These are phyloP conservation scores for Raffaelea ambrosiae DNA, from an alignment of 2,329 filamentous ascomycete genomes.

Conservation along the genomic window DNA sequence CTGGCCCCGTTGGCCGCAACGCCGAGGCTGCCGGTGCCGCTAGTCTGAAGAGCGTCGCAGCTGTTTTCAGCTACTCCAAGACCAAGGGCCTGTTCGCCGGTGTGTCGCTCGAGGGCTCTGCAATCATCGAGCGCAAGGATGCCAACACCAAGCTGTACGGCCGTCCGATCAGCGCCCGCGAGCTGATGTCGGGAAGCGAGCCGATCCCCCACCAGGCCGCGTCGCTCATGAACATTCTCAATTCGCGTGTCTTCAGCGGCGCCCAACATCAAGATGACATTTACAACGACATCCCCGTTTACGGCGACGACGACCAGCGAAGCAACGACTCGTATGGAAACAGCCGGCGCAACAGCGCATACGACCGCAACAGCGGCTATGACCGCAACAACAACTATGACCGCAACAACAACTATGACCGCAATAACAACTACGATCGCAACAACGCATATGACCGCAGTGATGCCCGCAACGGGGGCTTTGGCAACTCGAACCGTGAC, in stretches of 20 bases:
- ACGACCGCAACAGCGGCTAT: conserved; percentile 28
- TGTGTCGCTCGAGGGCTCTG: conserved; percentile 87
- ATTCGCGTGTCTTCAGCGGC: conserved; percentile 76
- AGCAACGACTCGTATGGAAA: conserved; percentile 43
- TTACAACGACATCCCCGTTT: conserved; percentile 92
- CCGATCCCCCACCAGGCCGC: conserved; percentile 73
- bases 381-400: conserved; percentile 24
- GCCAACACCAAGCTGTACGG: conserved; percentile 92
- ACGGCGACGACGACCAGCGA: conserved; percentile 71
- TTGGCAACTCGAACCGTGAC: conserved; percentile 8
- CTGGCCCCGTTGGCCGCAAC: conserved; percentile 87
- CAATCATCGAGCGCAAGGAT: conserved; percentile 88
- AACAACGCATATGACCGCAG: conserved; percentile 25
- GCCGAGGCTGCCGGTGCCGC: conserved; percentile 93
- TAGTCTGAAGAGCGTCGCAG: conserved; percentile 79
- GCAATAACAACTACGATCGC: neutral
- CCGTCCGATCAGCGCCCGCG: conserved; percentile 67
- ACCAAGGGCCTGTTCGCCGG: conserved; percentile 96
- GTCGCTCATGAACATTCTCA: conserved; percentile 76
- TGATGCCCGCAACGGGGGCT: conserved; percentile 24
- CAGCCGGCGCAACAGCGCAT: conserved; percentile 5
- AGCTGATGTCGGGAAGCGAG: conserved; percentile 73
- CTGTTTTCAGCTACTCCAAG: conserved; percentile 95
- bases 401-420: conserved; percentile 19
- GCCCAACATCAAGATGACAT: conserved; percentile 52